Percentiles rank a stretch among this genome's conserved stretches.
phyloP scores from a whole-genome alignment of 1,284 basidiomycete genomes.

The Moesziomyces aphidis region DNA sequence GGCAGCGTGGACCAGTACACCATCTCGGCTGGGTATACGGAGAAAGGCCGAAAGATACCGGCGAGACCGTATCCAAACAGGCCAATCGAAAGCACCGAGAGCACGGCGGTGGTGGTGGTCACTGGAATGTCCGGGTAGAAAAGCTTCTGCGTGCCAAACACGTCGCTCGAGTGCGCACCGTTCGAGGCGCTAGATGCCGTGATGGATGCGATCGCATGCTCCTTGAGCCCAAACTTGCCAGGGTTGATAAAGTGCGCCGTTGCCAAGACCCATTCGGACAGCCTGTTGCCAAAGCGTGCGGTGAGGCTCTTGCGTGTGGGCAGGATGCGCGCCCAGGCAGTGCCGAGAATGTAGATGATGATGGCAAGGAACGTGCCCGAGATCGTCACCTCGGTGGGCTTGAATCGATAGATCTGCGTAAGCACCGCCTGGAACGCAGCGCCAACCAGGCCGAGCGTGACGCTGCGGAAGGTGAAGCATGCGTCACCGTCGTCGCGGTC shows the following conservation, averaged over 20 bases:
- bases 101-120: constrained; percentile 72
- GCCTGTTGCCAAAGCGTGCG: constrained; percentile 2
- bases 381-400: constrained; percentile 73
- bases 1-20: constrained; percentile 67
- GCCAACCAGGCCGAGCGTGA: constrained; percentile 74
- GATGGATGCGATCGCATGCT: constrained; percentile 75
- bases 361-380: constrained; percentile 75
- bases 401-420: constrained; percentile 72
- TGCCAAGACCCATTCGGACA: constrained; percentile 67
- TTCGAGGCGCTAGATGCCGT: constrained; percentile 71
- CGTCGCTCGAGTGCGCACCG: constrained; percentile 17
- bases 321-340: constrained; percentile 70
- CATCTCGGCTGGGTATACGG: constrained; percentile 60
- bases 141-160: constrained; percentile 39
- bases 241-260: constrained; percentile 74
- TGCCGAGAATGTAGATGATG: constrained; percentile 73
- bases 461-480: constrained; percentile 74
- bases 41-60: constrained; percentile 32
- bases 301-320: constrained; percentile 67
- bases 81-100: constrained; percentile 76
- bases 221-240: constrained; percentile 74
- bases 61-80: constrained; percentile 77
- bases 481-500: constrained; percentile 75
- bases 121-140: constrained; percentile 34
- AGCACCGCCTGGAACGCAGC: constrained; percentile 73